Conservation (phyloP, 2,329 filamentous ascomycete species). For the Calonectria fujianensis region DNA sequence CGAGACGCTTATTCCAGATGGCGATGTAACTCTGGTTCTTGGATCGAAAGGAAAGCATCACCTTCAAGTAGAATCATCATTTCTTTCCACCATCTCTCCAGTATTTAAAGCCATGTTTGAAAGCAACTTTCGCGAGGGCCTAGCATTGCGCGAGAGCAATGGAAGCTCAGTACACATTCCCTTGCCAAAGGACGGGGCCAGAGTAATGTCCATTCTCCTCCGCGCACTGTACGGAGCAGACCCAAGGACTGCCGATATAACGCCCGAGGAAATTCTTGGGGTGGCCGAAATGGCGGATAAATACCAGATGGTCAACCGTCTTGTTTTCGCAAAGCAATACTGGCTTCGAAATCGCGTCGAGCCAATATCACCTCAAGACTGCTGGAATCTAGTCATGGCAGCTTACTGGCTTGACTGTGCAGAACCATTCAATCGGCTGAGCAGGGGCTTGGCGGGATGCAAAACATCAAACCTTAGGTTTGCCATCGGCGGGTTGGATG, state of each 20-base stretch:
- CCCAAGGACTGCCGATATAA: conserved; percentile 7
- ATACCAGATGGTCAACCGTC: conserved; percentile 18
- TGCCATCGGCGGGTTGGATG: conserved; percentile 11
- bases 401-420: conserved; percentile 20
- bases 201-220: conserved; percentile 12
- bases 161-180: conserved; percentile 2
- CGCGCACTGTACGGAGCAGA: conserved; percentile 5
- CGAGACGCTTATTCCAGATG: conserved; percentile 5
- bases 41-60: conserved; percentile 10
- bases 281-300: conserved; percentile 10
- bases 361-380: background rate
- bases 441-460: conserved; percentile 10
- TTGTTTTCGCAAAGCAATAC: conserved; percentile 16
- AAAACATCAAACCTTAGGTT: conserved; percentile 13
- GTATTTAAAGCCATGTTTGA: conserved; percentile 21
- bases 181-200: background rate
- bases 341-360: conserved; percentile 14
- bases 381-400: conserved; percentile 16
- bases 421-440: conserved; percentile 14
- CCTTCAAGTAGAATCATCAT: conserved; percentile 6
- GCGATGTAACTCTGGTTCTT: conserved; percentile 6
- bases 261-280: background rate
- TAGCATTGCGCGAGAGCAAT: conserved; percentile 8
- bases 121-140: conserved; percentile 9
- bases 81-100: conserved; percentile 5